A percentile compares a stretch with the other conserved stretches of the same genome.
Conservation (phyloP, 2,329 filamentous ascomycete species). For the Zymoseptoria passerinii region DNA sequence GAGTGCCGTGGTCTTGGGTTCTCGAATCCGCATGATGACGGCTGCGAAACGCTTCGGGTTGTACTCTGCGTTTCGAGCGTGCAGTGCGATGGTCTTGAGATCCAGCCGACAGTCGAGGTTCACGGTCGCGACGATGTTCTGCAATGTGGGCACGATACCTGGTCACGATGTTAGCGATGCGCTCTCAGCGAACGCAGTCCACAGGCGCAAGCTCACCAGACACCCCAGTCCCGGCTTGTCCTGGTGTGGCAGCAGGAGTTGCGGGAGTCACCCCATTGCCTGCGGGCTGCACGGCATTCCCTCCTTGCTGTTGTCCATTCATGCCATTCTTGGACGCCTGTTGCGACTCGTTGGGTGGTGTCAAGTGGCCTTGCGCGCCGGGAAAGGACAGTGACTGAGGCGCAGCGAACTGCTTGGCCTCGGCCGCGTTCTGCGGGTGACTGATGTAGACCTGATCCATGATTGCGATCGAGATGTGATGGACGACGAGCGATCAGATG, state of each 20-base stretch:
- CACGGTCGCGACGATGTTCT: constrained; percentile 66
- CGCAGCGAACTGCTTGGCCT: constrained; percentile 93
- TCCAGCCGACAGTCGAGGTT: constrained; percentile 95
- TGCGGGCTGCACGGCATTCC: constrained; percentile 13
- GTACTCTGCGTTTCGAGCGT: constrained; percentile 97
- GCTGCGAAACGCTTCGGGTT: constrained; percentile 62
- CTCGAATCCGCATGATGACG: constrained; percentile 93
- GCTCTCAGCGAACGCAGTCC: constrained; percentile 36
- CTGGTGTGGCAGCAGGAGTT: constrained; percentile 87
- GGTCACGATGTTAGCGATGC: constrained; percentile 57
- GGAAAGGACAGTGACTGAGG: constrained; percentile 89
- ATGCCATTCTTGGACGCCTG: constrained; percentile 42
- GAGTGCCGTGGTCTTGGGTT: constrained; percentile 94
- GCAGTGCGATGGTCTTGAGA: constrained; percentile 96
- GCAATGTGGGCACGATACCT: constrained; percentile 32
- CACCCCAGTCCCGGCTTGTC: constrained; percentile 56
- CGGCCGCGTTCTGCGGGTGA: constrained; percentile 80
- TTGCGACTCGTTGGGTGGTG: constrained; percentile 68
- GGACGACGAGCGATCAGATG: not conserved
- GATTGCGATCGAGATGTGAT: constrained; percentile 28
- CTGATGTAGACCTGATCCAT: constrained; percentile 74
- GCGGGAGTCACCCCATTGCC: constrained; percentile 70
- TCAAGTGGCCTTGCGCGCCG: constrained; percentile 65
- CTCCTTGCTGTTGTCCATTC: constrained; percentile 43
- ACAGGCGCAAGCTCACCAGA: constrained; percentile 51